These are phyloP conservation scores for Pichia sp. DNA, from an alignment of 1,139 yeast species.

Conservation along the genomic window DNA sequence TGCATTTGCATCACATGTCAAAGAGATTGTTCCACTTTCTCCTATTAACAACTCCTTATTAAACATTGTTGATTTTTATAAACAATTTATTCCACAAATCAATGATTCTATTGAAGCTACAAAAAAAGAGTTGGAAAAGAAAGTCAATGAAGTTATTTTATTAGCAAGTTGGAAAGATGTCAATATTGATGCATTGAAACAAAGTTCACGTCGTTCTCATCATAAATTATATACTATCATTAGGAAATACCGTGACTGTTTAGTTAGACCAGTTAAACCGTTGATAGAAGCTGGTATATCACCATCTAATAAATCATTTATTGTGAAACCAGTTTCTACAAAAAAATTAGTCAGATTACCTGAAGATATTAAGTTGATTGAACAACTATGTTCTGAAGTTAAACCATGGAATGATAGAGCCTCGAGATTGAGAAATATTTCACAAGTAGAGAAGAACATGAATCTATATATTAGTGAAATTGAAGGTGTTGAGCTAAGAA, in stretches of 20 bases:
- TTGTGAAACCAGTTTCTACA: not conserved
- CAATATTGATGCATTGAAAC: slow-evolving; percentile 86
- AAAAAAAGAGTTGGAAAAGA: slow-evolving; percentile 61
- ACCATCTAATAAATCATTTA: slow-evolving; percentile 17
- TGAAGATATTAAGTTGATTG: slow-evolving; percentile 14
- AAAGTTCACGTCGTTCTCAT: slow-evolving; percentile 88
- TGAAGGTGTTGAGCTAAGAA: slow-evolving; percentile 30
- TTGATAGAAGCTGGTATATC: slow-evolving; percentile 59
- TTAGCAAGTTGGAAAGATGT: slow-evolving; percentile 98
- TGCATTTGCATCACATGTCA: slow-evolving; percentile 55
- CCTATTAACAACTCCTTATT: slow-evolving; percentile 39
- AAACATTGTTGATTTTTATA: slow-evolving; percentile 60
- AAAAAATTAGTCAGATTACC: slow-evolving; percentile 7
- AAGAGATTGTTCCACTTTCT: slow-evolving; percentile 22
- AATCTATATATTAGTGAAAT: slow-evolving; percentile 39
- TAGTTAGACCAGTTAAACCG: slow-evolving; percentile 47
- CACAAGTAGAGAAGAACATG: slow-evolving; percentile 52
- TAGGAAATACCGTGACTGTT: slow-evolving; percentile 66
- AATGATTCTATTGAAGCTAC: slow-evolving; percentile 39
- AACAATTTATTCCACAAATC: slow-evolving; percentile 52
- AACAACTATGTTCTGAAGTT: slow-evolving; percentile 20
- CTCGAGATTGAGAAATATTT: slow-evolving; percentile 38
- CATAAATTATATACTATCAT: slow-evolving; percentile 75
- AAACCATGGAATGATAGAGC: slow-evolving; percentile 17
- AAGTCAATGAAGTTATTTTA: slow-evolving; percentile 73